These are phyloP conservation scores for Apiospora koreana DNA, from an alignment of 2,329 filamentous ascomycete genomes.

Conservation along the genomic window DNA sequence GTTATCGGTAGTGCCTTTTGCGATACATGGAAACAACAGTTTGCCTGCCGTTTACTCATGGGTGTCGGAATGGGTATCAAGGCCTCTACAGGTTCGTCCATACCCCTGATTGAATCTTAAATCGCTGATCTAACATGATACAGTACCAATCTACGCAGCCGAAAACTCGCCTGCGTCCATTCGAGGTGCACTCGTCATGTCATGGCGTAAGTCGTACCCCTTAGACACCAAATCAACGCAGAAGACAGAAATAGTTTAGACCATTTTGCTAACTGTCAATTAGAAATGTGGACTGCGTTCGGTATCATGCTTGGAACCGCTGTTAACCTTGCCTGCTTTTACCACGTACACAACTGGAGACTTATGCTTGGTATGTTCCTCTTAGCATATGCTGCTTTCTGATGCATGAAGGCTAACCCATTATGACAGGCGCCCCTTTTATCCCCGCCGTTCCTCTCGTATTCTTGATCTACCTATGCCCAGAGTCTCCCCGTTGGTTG, in stretches of 20 bases:
- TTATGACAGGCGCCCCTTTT: constrained; percentile 62
- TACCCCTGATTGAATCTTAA: constrained; percentile 35
- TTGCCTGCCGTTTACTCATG: constrained; percentile 70
- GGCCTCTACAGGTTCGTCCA: constrained; percentile 55
- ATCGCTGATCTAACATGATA: not conserved
- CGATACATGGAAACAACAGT: constrained; percentile 70
- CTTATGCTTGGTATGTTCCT: constrained; percentile 34
- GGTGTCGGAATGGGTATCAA: constrained; percentile 80
- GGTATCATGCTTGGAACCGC: constrained; percentile 64
- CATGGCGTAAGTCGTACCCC: constrained; percentile 56
- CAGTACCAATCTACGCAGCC: constrained; percentile 73
- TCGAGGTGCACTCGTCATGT: constrained; percentile 78
- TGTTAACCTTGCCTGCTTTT: constrained; percentile 55
- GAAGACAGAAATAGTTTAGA: constrained; percentile 16
- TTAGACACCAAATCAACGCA: constrained; percentile 15
- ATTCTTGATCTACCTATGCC: constrained; percentile 64
- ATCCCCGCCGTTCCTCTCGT: constrained; percentile 60
- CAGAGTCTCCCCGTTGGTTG: constrained; percentile 65
- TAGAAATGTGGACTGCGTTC: constrained; percentile 62
- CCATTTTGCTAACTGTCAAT: constrained; percentile 20
- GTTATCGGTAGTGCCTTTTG: constrained; percentile 72
- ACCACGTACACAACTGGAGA: constrained; percentile 36
- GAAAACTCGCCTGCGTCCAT: constrained; percentile 71
- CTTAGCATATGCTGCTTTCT: not conserved
- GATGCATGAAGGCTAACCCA: not conserved